Evolutionary conservation across 148 eudicot genomes (phyloP).

Genomic region (Salicornia ramosissima): DNA sequence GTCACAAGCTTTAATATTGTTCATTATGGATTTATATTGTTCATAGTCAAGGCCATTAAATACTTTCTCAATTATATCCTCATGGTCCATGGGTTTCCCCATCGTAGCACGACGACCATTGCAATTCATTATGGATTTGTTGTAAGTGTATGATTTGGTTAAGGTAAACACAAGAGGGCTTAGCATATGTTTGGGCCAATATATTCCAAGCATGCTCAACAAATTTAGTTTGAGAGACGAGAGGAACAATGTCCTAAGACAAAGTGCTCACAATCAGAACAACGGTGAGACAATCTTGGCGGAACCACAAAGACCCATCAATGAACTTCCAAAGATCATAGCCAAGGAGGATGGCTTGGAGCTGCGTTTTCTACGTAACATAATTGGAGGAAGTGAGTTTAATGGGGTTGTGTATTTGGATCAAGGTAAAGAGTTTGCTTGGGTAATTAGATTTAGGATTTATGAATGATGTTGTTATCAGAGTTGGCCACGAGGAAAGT

Average conservation of each 20-base stretch:
- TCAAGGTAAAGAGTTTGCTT: background rate
- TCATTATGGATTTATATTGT: background rate
- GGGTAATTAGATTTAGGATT: background rate
- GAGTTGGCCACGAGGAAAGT: background rate
- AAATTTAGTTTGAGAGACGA: background rate
- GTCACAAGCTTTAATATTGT: background rate
- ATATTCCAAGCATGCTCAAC: background rate
- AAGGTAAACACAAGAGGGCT: background rate
- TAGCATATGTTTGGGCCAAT: background rate
- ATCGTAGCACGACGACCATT: background rate
- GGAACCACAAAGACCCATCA: background rate
- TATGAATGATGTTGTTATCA: background rate
- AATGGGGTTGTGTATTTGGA: background rate
- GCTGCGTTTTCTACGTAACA: background rate
- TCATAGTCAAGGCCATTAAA: background rate
- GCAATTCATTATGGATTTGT: background rate
- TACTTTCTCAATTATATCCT: background rate
- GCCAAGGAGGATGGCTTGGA: background rate
- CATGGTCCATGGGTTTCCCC: background rate
- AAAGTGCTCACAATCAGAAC: background rate
- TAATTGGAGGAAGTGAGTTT: background rate
- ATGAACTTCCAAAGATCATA: background rate
- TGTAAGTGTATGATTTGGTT: background rate
- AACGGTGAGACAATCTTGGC: background rate
- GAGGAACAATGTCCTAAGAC: background rate